Conservation (phyloP, 2,329 filamentous ascomycete species). For the Paecilomyces sp. region DNA sequence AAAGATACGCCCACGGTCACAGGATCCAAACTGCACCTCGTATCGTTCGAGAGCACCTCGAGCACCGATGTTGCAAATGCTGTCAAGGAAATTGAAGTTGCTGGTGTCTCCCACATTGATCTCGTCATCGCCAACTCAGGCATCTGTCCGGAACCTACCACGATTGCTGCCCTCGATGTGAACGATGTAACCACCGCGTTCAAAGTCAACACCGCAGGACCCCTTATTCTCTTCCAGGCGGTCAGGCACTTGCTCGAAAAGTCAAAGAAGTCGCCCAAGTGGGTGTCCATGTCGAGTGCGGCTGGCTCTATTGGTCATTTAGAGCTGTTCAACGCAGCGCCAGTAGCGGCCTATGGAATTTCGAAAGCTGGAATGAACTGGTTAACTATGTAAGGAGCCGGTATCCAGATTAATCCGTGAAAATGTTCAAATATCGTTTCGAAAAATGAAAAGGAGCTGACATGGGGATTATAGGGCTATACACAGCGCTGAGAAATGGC, state of each 20-base stretch:
- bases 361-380: background rate
- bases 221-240: conserved; percentile 12
- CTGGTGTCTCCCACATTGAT: conserved; percentile 39
- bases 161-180: conserved; percentile 8
- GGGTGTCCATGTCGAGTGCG: conserved; percentile 10
- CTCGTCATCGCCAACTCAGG: conserved; percentile 49
- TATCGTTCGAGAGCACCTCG: conserved; percentile 36
- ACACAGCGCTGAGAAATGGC: conserved; percentile 2
- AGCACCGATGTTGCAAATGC: conserved; percentile 27
- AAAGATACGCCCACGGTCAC: conserved; percentile 25
- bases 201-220: conserved; percentile 28
- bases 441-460: background rate
- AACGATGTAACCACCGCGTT: conserved; percentile 19
- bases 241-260: conserved; percentile 6
- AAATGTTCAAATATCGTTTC: background rate
- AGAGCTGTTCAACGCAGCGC: background rate
- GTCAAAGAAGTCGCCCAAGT: conserved; percentile 6
- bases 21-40: conserved; percentile 31
- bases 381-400: background rate
- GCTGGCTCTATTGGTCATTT: background rate
- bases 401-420: background rate
- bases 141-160: conserved; percentile 17
- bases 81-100: conserved; percentile 19
- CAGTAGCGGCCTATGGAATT: background rate
- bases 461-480: background rate